Evolutionary conservation across 257 asterid genomes (phyloP).

Genomic region (Solanum bukasovii): DNA sequence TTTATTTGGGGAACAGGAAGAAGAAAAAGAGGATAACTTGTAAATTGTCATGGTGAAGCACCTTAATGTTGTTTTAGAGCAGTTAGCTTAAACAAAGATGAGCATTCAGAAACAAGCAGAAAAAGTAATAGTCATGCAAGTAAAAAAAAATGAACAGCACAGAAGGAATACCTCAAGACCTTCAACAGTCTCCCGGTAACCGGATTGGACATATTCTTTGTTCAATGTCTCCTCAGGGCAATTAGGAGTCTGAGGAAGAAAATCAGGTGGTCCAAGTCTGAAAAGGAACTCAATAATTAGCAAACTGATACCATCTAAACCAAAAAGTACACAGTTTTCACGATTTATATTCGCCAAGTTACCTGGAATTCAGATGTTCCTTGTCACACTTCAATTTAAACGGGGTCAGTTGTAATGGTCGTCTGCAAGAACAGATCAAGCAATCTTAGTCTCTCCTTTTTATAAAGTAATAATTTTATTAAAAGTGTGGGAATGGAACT

Average conservation of each 20-base stretch:
- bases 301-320: background rate
- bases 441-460: background rate
- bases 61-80: background rate
- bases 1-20: background rate
- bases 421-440: slow-evolving; percentile 37
- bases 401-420: slow-evolving; percentile 47
- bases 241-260: slow-evolving; percentile 71
- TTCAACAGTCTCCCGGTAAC: slow-evolving; percentile 85
- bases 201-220: slow-evolving; percentile 69
- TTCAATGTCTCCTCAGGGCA: slow-evolving; percentile 94
- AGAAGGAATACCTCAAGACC: slow-evolving; percentile 73
- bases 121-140: background rate
- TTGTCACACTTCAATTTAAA: slow-evolving; percentile 84
- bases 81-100: background rate
- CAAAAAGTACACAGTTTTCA: background rate
- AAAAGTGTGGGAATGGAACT: background rate
- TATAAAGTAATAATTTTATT: background rate
- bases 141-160: background rate
- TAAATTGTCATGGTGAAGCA: background rate
- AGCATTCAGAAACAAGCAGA: background rate
- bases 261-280: slow-evolving; percentile 98
- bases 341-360: background rate
- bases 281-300: slow-evolving; percentile 4
- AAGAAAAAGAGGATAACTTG: background rate
- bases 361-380: slow-evolving; percentile 34